Evolutionary conservation across 2,329 filamentous ascomycete genomes (phyloP), one percentile per base, ranked within the genome.

Genomic region (Didymella lethalis): DNA sequence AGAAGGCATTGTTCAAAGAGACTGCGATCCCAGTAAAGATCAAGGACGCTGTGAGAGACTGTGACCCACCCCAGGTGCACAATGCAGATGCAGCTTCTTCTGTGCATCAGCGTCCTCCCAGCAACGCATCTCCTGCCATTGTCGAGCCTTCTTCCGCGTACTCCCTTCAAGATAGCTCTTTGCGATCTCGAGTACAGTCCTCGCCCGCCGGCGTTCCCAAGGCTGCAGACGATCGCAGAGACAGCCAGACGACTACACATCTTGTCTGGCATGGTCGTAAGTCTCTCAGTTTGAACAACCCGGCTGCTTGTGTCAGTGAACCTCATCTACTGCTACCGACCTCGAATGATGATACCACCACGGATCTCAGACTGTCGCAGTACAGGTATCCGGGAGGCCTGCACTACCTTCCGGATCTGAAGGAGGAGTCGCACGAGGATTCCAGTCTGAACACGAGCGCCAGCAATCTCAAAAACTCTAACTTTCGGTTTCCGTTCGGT

Each of bases 371-470:
- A 51, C 52, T 75, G 28, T 72, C 72, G 11, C 52, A 62, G 23
- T 75, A 70, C 47, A 63, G 65, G 48, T 77, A 80, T 61, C 65
- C 76, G 11, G 55, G 61, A 25, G 61, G 62, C 7, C 47, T 67
- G 43, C 67, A 68, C 31, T 68, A 78, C 67, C 74, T 82, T 16
- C 77, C 80, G 12, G 79, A 79, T 45, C 66, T 83, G 31, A 82
- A 82, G 54, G 81, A 83, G 62, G 81, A 82, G 58, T 81, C 80
- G 18, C 74, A 80, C 45, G 80, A 82, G 50, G 80, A 81, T 58
- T 78, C 80, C 61, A 80, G 79, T 57, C 63, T 78, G 34, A 75
- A 78, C 40, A 75, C 69, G 6, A 77, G 75, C 51, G 68, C 69
- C 1, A 71, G 72, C 59, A 75, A 77, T 46, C 52, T 75, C 40